A percentile compares a stretch with the other conserved stretches of the same genome.
Evolutionary conservation across 805 yeast genomes (phyloP).

Genomic region (Candida montana): DNA sequence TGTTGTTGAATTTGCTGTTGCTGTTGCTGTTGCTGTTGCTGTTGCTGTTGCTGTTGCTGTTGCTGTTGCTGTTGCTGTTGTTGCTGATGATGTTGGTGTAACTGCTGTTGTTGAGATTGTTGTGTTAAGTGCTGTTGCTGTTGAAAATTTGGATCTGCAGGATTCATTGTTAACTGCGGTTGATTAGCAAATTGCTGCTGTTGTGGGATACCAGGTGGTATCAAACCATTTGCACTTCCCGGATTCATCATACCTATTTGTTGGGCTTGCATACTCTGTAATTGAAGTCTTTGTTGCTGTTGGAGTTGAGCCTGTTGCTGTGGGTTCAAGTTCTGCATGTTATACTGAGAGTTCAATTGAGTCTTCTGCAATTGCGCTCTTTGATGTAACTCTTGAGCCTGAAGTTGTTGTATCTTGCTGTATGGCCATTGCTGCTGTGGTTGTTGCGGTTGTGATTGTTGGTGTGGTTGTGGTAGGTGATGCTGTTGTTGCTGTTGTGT

Average conservation of each 20-base stretch:
- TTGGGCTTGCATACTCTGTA: conserved; percentile 7
- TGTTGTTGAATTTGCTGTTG: conserved; percentile 4
- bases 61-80: conserved; percentile 5
- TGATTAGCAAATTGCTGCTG: not conserved
- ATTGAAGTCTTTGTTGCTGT: conserved; percentile 16
- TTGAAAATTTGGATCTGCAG: not conserved
- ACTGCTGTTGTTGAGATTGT: conserved; percentile 1
- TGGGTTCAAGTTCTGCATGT: conserved; percentile 5
- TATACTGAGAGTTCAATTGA: conserved; percentile 17
- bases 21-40: conserved; percentile 1
- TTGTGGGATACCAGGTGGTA: conserved; percentile 16
- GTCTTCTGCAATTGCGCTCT: conserved; percentile 22
- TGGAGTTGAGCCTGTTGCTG: conserved; percentile 14
- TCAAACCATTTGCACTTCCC: not conserved
- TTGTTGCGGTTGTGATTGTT: not conserved
- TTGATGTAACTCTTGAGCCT: conserved; percentile 21
- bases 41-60: conserved; percentile 4
- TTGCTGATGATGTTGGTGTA: not conserved
- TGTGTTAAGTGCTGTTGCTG: conserved; percentile 19
- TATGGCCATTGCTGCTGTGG: conserved; percentile 15
- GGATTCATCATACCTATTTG: conserved; percentile 3
- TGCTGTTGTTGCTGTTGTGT: not conserved
- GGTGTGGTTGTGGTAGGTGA: not conserved
- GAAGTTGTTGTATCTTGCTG: conserved; percentile 19
- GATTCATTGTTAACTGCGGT: no score